Evolutionary conservation across 2,329 filamentous ascomycete species (phyloP), one percentile per base, ranked within the genome.

Genomic region (Lachnellula subtilissima): DNA sequence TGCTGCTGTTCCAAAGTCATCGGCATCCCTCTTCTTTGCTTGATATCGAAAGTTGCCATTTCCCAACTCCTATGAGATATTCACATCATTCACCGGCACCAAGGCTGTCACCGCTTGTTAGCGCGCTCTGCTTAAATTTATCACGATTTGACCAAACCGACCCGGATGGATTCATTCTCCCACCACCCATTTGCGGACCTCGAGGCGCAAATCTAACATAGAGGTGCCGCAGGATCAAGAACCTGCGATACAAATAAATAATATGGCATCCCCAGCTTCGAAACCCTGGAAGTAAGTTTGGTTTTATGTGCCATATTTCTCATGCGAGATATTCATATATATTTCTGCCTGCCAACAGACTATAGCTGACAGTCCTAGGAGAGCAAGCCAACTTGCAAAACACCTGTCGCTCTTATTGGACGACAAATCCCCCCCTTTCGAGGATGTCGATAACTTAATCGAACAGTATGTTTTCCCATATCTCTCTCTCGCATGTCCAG

Each of bases 201-300:
- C 68, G 74, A 76, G 74, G 76, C 76, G 74, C 75, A 75, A 71
- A 80, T 81, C 73, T 85, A 81, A 82, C 79, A 75, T 75, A 71
- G 71, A 74, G 71, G 73, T 73, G 77, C 77, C 76, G 76, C 76
- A 75, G 76, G 74, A 74, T 76, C 72, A 56, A 52, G 14, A 35
- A 55, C 53, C 36, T 50, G 40, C 46, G 36, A 60, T 45, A 55
- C 19, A 50, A 57, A 54, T 17, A 50, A 58, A 54, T 47, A 54
- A 65, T 64, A 68, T 68, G 67, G 63, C 62, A 55, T 54, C 61
- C 17, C 49, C 56, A 48, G 76, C 72, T 61, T 71, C 77, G 69
- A 73, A 78, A 70, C 74, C 77, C 68, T 79, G 77, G 75, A 74
- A 75, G 81, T 83, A 69, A 68, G 75, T 74, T 65, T 40, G 8